A percentile compares a stretch with the other conserved stretches of the same genome.
phyloP scores from a whole-genome alignment of 2,329 filamentous ascomycete species.

The Parastagonospora nodorum region DNA sequence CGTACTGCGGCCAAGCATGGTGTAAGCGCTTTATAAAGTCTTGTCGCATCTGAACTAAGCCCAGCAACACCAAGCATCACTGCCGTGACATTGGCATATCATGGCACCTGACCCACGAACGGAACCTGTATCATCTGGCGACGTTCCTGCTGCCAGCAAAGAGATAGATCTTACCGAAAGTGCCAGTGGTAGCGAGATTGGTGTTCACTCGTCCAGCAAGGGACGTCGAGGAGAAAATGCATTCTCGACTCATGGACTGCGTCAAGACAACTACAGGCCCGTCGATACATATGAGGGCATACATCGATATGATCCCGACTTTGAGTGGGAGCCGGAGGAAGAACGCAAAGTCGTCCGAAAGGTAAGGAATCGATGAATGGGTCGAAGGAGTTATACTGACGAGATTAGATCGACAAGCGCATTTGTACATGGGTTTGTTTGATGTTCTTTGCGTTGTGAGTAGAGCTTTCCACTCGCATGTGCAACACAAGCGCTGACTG shows the following conservation, averaged over 20 bases:
- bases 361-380: constrained; percentile 38
- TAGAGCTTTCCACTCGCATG: too few relatives aligned
- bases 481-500: too few relatives aligned
- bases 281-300: constrained; percentile 63
- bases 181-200: constrained; percentile 23
- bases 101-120: constrained; percentile 9
- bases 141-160: constrained; percentile 22
- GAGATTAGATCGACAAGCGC: constrained; percentile 53
- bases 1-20: background rate
- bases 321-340: constrained; percentile 62
- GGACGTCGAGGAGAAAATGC: constrained; percentile 32
- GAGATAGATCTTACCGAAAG: constrained; percentile 23
- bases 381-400: background rate
- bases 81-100: background rate
- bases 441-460: constrained; percentile 57
- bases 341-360: constrained; percentile 61
- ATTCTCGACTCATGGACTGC: constrained; percentile 45
- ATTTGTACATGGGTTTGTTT: constrained; percentile 60
- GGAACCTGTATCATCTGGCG: constrained; percentile 3
- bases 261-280: constrained; percentile 52
- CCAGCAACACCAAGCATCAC: constrained; percentile 6
- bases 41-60: constrained; percentile 6
- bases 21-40: constrained; percentile 6
- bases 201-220: constrained; percentile 9
- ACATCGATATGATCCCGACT: constrained; percentile 63